Evolutionary conservation across 164 flowering plant species (phyloP).

Genomic region (Vitis rupestris): DNA sequence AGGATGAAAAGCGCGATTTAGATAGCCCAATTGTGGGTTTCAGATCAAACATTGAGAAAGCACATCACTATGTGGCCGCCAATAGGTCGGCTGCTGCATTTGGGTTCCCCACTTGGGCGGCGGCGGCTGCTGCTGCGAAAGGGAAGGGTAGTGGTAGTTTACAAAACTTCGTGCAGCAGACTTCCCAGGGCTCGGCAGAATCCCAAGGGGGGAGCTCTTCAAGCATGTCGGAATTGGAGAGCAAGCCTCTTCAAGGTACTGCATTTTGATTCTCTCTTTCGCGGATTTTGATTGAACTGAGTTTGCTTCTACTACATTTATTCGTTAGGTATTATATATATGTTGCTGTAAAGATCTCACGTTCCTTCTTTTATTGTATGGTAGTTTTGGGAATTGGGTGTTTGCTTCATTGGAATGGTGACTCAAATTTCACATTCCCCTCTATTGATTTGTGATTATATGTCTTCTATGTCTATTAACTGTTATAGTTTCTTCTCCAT

Average conservation of each 20-base stretch:
- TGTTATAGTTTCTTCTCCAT: too few species aligned
- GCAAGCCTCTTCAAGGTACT: constrained; percentile 49
- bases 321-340: too few species aligned
- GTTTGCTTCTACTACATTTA: too few species aligned
- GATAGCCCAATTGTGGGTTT: constrained; percentile 10
- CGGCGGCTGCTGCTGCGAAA: constrained; percentile 9
- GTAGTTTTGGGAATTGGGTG: neutral
- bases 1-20: constrained; percentile 31
- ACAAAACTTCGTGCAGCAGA: constrained; percentile 16
- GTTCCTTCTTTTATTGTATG: neutral
- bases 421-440: neutral
- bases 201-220: constrained; percentile 58
- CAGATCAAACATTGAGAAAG: constrained; percentile 13
- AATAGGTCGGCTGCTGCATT: neutral
- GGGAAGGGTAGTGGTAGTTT: constrained; percentile 20
- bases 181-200: constrained; percentile 42
- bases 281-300: too few species aligned
- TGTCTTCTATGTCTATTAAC: too few species aligned
- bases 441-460: too few species aligned
- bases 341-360: too few species aligned
- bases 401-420: neutral
- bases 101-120: constrained; percentile 30
- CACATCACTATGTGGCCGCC: constrained; percentile 2
- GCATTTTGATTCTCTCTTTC: neutral
- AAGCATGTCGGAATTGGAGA: constrained; percentile 42